Evolutionary conservation across 2,329 filamentous ascomycete genomes (phyloP).

Genomic region (Fusarium duplospermum): DNA sequence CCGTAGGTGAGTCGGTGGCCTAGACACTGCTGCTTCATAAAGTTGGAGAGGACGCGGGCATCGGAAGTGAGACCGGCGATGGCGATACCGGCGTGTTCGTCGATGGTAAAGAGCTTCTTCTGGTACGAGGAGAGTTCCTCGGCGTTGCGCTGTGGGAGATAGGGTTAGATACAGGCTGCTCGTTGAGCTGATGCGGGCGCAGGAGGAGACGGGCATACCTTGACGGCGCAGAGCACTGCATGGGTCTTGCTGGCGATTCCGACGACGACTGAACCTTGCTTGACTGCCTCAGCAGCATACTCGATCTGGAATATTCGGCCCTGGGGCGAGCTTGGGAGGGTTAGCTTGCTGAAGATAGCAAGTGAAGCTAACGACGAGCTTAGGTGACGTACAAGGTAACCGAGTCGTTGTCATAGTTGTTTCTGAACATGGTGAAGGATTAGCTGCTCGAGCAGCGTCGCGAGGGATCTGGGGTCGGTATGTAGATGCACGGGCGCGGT

Average conservation of each 20-base stretch:
- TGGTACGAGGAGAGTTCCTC: slow-evolving; percentile 99
- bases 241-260: slow-evolving; percentile 98
- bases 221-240: slow-evolving; percentile 93
- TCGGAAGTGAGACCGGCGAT: slow-evolving; percentile 98
- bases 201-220: slow-evolving; percentile 69
- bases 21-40: slow-evolving; percentile 99
- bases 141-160: slow-evolving; percentile 81
- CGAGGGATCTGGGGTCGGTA: slow-evolving; percentile 14
- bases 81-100: slow-evolving; percentile 94
- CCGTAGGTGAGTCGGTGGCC: slow-evolving; percentile 95
- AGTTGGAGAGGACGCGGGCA: slow-evolving; percentile 98
- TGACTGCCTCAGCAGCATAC: slow-evolving; percentile 98
- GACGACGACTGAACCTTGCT: slow-evolving; percentile 98
- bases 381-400: slow-evolving; percentile 87
- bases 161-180: slow-evolving; percentile 14
- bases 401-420: slow-evolving; percentile 99
- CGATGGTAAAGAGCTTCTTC: slow-evolving; percentile 98
- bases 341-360: slow-evolving; percentile 39
- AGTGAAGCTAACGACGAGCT: slow-evolving; percentile 25
- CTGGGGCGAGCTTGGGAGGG: slow-evolving; percentile 84
- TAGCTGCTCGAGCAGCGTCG: slow-evolving; percentile 39
- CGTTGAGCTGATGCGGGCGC: slow-evolving; percentile 13
- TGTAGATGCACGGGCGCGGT: slow-evolving; percentile 12
- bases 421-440: slow-evolving; percentile 83
- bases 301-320: slow-evolving; percentile 99